Evolutionary conservation across 1,139 yeast genomes (phyloP).

Genomic region (Kazachstania sp.): DNA sequence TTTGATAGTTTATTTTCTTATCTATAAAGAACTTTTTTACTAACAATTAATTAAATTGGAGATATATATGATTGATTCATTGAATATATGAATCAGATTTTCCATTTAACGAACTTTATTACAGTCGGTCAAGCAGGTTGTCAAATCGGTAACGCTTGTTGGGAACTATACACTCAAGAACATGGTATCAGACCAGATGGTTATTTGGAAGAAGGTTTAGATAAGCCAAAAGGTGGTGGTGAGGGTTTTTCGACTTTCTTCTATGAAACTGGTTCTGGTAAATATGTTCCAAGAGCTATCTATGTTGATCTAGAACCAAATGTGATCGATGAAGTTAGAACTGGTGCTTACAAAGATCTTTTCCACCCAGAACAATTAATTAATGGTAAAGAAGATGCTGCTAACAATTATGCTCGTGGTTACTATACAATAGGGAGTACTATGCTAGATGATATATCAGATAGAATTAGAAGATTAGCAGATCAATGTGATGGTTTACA

Average conservation of each 20-base stretch:
- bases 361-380: slow-evolving; percentile 98
- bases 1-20: background rate
- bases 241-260: slow-evolving; percentile 96
- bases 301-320: slow-evolving; percentile 97
- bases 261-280: slow-evolving; percentile 92
- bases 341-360: slow-evolving; percentile 81
- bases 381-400: slow-evolving; percentile 98
- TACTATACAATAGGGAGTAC: slow-evolving; percentile 98
- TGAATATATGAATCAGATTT: no score
- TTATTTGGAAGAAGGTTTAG: slow-evolving; percentile 62
- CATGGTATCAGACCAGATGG: slow-evolving; percentile 93
- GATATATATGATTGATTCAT: no score
- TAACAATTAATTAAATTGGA: background rate
- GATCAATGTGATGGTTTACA: slow-evolving; percentile 98
- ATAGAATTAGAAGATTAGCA: slow-evolving; percentile 90
- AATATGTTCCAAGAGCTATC: slow-evolving; percentile 95
- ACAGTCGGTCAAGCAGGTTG: slow-evolving; percentile 73
- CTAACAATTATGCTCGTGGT: slow-evolving; percentile 98
- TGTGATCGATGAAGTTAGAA: slow-evolving; percentile 95
- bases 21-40: background rate
- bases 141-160: slow-evolving; percentile 97
- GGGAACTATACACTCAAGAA: slow-evolving; percentile 95
- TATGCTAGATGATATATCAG: slow-evolving; percentile 86
- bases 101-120: background rate
- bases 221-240: slow-evolving; percentile 77